Base-by-base conservation (phyloP, 805 yeast genomes). In the Wickerhamomyces bovis region DNA sequence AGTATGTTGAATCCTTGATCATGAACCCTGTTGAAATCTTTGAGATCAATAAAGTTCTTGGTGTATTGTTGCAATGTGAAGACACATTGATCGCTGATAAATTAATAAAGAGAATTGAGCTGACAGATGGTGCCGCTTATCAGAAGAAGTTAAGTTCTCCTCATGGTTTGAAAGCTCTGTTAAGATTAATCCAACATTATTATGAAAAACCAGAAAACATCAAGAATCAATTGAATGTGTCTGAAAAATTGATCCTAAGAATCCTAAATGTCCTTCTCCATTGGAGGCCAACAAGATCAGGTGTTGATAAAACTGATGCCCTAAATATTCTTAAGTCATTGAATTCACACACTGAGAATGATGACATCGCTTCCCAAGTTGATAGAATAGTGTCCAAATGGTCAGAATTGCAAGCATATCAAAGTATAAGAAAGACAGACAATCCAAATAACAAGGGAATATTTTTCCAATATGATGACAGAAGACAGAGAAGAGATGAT, bases 111-210 rank as follows among this genome's bases (percentile, higher is more conserved):
- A 76, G 98, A 52, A 74, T 86, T 25, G 71, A 74, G 48, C 62
- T 78, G 33, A 73, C 87, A 5, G 65, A 71, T 16, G 81, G 76
- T 39, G 68, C 70, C 2, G 63, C 65, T 6, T 69, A 85, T 25
- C 78, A 85, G 45, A 64, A 73, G 13, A 73, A 76, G 28, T 78
- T 90, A 39, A 78, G 88, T 56, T 76, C 82, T 50, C 73, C 89
- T 58, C 99, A 90, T 63, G 99, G 98, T 12, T 86, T 89, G 65
- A 83, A 83, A 58, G 81, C 94, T 18, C 70, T 90, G 44, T 77
- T 85, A 15, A 76, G 81, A 13, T 66, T 87, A 6, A 60, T 89
- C 44, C 71, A 73, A 50, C 69, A 49, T 39, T 48, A 47, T 6
- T 61, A 63, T 44, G 51, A 47, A 11, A 44, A 19, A 3, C 11